Conservation (phyloP, 352 stramenopile genomes). For the Pythium graminicola region DNA sequence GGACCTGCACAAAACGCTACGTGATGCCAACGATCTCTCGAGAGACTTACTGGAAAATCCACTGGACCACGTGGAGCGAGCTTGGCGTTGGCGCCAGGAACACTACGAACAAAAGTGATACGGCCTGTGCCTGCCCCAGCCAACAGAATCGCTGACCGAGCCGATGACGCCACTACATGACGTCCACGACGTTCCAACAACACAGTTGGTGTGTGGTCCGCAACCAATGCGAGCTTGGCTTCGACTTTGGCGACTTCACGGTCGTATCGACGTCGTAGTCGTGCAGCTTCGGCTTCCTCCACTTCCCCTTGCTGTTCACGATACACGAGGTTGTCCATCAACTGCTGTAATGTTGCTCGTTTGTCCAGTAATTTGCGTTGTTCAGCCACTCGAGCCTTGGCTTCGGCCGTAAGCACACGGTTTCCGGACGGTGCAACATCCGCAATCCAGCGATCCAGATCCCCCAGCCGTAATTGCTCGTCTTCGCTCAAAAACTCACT, state of each 20-base stretch:
- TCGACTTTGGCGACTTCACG: conserved; percentile 57
- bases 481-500: conserved; percentile 27
- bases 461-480: conserved; percentile 25
- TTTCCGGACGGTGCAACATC: conserved; percentile 22
- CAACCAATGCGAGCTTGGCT: conserved; percentile 42
- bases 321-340: conserved; percentile 15
- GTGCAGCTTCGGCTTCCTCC: conserved; percentile 20
- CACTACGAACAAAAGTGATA: conserved; percentile 35
- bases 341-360: conserved; percentile 33
- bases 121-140: conserved; percentile 25
- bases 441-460: conserved; percentile 36
- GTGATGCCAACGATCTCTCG: conserved; percentile 53
- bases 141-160: conserved; percentile 46
- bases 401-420: too few relatives aligned
- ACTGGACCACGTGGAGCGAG: conserved; percentile 32
- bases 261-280: conserved; percentile 42
- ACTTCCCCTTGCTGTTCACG: conserved; percentile 5
- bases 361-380: conserved; percentile 63
- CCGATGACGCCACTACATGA: conserved; percentile 58
- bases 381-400: conserved; percentile 16
- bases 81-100: background rate
- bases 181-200: conserved; percentile 44
- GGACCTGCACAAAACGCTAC: conserved; percentile 42
- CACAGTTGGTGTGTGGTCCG: conserved; percentile 39
- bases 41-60: conserved; percentile 36